Conservation (phyloP, 345 rosid genomes). For the Euphorbia peplus region DNA sequence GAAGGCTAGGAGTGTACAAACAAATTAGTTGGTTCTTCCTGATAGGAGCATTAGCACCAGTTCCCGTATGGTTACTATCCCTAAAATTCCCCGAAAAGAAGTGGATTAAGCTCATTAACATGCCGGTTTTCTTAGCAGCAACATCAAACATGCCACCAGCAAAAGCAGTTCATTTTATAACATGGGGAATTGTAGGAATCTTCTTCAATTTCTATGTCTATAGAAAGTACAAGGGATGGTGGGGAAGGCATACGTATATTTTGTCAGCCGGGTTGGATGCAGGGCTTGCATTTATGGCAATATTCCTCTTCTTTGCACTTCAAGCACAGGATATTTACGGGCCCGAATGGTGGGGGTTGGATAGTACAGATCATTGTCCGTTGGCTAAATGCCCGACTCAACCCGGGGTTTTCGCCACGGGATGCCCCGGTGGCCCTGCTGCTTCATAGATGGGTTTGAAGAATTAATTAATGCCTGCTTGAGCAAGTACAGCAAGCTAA, state of each 20-base stretch:
- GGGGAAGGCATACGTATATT: conserved; percentile 70
- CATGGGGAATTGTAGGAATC: conserved; percentile 62
- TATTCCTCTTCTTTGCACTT: conserved; percentile 52
- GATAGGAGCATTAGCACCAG: conserved; percentile 66
- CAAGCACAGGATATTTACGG: conserved; percentile 52
- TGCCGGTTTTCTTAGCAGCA: conserved; percentile 58
- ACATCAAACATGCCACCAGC: conserved; percentile 54
- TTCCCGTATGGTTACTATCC: conserved; percentile 58
- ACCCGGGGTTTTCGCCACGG: conserved; percentile 45
- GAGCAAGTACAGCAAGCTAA: background rate
- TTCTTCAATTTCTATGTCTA: conserved; percentile 65
- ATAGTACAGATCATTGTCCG: conserved; percentile 48
- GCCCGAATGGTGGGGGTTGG: conserved; percentile 74
- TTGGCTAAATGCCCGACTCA: conserved; percentile 65
- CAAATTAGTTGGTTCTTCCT: conserved; percentile 80
- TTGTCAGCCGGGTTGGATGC: conserved; percentile 81
- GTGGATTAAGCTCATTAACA: conserved; percentile 52
- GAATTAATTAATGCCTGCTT: background rate
- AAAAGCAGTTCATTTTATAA: conserved; percentile 52
- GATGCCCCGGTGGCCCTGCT: conserved; percentile 39
- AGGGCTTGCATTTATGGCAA: conserved; percentile 67
- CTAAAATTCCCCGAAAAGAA: conserved; percentile 62
- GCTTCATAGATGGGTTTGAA: background rate
- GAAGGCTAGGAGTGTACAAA: conserved; percentile 51
- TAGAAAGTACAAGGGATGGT: conserved; percentile 58